A percentile compares a stretch with the other conserved stretches of the same genome.
phyloP scores from a whole-genome alignment of 768 basidiomycete species.

The Leccinum obscurum region DNA sequence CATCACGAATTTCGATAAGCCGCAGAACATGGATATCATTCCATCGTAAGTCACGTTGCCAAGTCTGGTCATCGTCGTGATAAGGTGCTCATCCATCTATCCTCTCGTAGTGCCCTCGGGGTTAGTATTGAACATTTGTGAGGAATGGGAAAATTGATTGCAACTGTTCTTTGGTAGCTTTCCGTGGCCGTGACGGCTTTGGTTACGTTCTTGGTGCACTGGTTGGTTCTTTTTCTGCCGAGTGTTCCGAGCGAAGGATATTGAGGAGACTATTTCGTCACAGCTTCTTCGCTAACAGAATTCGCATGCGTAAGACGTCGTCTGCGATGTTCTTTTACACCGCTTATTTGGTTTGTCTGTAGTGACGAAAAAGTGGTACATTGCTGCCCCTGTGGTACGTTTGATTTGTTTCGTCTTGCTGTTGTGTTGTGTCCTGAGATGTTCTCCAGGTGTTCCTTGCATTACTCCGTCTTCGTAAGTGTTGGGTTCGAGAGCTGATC shows the following conservation, averaged over 20 bases:
- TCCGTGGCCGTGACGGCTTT: slow-evolving; percentile 33
- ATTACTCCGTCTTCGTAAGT: slow-evolving; percentile 35
- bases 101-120: slow-evolving; percentile 25
- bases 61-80: background rate
- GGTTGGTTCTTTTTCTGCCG: slow-evolving; percentile 15
- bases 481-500: background rate
- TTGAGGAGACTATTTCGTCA: background rate
- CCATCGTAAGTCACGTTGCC: slow-evolving; percentile 24
- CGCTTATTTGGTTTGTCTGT: slow-evolving; percentile 6
- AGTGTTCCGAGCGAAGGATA: background rate
- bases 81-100: background rate
- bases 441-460: slow-evolving; percentile 28
- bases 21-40: slow-evolving; percentile 28
- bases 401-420: background rate
- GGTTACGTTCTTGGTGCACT: slow-evolving; percentile 36
- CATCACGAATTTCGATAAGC: slow-evolving; percentile 26
- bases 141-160: background rate
- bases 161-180: slow-evolving; percentile 16
- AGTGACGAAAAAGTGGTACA: slow-evolving; percentile 37
- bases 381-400: slow-evolving; percentile 32
- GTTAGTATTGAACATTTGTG: slow-evolving; percentile 11
- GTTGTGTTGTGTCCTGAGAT: background rate
- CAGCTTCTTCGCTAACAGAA: slow-evolving; percentile 36
- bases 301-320: slow-evolving; percentile 31
- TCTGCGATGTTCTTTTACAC: background rate